Conservation (phyloP, 169 alveolate species). For the Plasmodium ovale region DNA sequence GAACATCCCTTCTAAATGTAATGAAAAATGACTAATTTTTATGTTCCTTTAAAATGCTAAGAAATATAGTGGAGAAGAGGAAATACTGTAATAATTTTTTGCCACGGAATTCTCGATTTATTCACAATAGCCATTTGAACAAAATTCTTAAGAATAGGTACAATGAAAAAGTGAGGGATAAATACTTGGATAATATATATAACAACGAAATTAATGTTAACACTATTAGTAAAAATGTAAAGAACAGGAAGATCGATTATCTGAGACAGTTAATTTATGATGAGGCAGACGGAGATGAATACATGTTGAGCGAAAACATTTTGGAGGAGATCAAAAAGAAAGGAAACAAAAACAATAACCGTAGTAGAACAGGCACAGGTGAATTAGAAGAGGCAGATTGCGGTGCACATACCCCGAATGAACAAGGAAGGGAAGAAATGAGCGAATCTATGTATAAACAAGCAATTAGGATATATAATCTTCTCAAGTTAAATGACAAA, state of each 20-base stretch:
- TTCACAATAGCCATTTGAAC: constrained; percentile 74
- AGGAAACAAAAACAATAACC: constrained; percentile 2
- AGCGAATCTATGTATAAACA: constrained; percentile 70
- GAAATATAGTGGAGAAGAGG: constrained; percentile 13
- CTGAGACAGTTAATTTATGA: constrained; percentile 65
- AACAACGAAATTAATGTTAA: constrained; percentile 70
- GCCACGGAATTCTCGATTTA: constrained; percentile 15
- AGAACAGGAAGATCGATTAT: constrained; percentile 46
- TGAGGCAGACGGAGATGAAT: constrained; percentile 64
- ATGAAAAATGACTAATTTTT: constrained; percentile 8
- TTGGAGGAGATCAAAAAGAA: constrained; percentile 60
- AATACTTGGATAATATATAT: constrained; percentile 67
- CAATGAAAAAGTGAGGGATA: constrained; percentile 70
- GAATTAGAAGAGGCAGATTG: background rate
- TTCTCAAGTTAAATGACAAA: constrained; percentile 56
- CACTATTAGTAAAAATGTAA: constrained; percentile 35
- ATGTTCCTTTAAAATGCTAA: constrained; percentile 40
- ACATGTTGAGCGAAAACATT: constrained; percentile 38
- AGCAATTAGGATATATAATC: constrained; percentile 67
- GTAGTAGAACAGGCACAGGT: background rate
- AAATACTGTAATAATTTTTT: constrained; percentile 20
- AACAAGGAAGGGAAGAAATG: constrained; percentile 47
- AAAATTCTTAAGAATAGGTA: constrained; percentile 55
- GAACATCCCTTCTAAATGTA: background rate
- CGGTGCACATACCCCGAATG: background rate